Base-by-base conservation (phyloP, 2,329 filamentous ascomycete species). In the Aspergillus bombycis region DNA sequence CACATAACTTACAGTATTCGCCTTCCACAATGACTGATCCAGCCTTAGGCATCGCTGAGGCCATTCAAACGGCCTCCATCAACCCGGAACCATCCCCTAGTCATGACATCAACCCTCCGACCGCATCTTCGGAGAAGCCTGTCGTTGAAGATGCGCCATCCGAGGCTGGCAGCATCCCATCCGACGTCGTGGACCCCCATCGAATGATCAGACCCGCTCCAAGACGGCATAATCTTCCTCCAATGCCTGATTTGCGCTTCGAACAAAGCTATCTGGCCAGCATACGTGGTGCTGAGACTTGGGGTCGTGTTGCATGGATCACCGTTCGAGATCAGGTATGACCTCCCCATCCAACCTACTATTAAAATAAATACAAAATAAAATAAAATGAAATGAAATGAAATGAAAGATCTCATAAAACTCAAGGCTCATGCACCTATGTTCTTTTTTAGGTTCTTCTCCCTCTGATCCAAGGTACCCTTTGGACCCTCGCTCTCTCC, bases 211-310 rank as follows among this genome's bases (percentile, higher is more conserved):
- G 72, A 36, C 75, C 78, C 3, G 62, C 75, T 4, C 69, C 75
- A 14, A 76, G 80, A 19, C 76, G 77, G 16, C 72, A 77, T 36
- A 76, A 74, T n/a, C 86, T 97, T 74, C 93, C 94, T 54, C 88
- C 88, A 4, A 76, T 91, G 54, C 88, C 88, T 4, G 95, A 99
- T 80, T 83, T 99, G 69, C 88, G 95, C 50, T 98, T 98, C 80
- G 95, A 99, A 81, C 95, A 99, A 85, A 97, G 94, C 84, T 99
- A 99, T 78, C 86, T 99, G 61, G 90, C 91, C 71, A 96, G 93
- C 80, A 91, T 99, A 70, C 87, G 90, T 68, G 84, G 88, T 61
- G 93, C 93, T 41, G 87, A 95, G 68, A 89, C 88, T 28, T 94
- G 89, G 88, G 89, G 91, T 82, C 88, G 88, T 76, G 87, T 99